Percentiles rank a stretch among this genome's conserved stretches.
Conservation (phyloP, 2,329 filamentous ascomycete species). For the Westerdykella ornata region DNA sequence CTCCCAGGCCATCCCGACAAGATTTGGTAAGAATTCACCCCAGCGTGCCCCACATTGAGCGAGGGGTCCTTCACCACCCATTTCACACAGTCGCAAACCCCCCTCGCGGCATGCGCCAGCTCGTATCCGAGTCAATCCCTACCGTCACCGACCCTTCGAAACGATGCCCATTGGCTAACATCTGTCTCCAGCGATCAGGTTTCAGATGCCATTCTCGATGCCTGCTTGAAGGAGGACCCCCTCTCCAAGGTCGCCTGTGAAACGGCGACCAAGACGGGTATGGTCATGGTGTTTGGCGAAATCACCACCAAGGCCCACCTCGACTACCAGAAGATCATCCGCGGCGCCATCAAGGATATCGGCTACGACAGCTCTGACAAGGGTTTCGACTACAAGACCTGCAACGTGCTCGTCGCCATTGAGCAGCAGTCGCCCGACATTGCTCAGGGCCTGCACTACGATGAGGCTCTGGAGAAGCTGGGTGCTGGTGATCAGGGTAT, state of each 20-base stretch:
- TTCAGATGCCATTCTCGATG: constrained; percentile 97
- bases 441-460: constrained; percentile 97
- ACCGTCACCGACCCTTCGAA: not conserved
- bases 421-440: constrained; percentile 99
- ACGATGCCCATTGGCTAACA: constrained; percentile 9
- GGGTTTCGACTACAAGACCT: constrained; percentile 99
- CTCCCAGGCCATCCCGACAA: constrained; percentile 70
- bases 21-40: constrained; percentile 58
- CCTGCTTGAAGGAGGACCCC: constrained; percentile 88
- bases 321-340: constrained; percentile 98
- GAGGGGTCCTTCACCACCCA: too few species aligned
- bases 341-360: constrained; percentile 92
- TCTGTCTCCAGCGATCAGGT: constrained; percentile 68
- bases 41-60: not conserved
- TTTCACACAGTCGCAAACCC: not conserved
- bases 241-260: constrained; percentile 98
- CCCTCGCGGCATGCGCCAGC: constrained; percentile 1
- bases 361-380: constrained; percentile 95
- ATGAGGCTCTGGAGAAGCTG: constrained; percentile 93
- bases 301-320: constrained; percentile 94
- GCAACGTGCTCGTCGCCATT: constrained; percentile 96
- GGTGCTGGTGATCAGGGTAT: constrained; percentile 99
- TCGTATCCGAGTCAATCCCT: not conserved
- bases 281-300: constrained; percentile 83
- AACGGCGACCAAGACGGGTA: constrained; percentile 98